phyloP scores from a whole-genome alignment of 768 basidiomycete species.

The Podaxis sp. region DNA sequence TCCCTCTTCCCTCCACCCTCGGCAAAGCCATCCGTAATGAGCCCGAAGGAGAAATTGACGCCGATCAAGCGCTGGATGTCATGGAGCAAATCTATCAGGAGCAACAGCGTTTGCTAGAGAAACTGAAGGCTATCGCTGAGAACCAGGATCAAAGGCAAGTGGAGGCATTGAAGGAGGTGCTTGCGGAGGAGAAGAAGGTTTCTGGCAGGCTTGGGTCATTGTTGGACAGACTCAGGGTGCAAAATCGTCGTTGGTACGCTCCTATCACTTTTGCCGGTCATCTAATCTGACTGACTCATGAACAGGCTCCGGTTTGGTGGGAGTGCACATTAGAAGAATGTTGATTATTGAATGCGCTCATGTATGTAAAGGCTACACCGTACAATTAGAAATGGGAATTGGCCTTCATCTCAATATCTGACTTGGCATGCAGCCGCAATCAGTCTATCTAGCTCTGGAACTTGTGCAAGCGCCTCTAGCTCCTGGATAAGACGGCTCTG shows the following conservation, averaged over 20 bases:
- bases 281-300: not conserved
- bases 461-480: not conserved
- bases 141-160: not conserved
- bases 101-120: constrained; percentile 6
- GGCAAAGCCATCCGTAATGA: constrained; percentile 2
- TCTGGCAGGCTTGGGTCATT: constrained; percentile 4
- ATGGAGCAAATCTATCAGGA: constrained; percentile 13
- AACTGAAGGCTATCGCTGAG: not conserved
- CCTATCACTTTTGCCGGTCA: not conserved
- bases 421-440: not conserved
- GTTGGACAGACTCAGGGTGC: not conserved
- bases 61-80: constrained; percentile 2
- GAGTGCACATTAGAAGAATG: not conserved
- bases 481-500: not conserved
- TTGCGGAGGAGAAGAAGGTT: constrained; percentile 10
- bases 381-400: not conserved
- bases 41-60: not conserved
- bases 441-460: not conserved
- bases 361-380: not conserved
- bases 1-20: constrained; percentile 2
- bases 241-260: constrained; percentile 3
- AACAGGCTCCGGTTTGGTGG: not conserved
- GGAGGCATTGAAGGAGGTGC: not conserved
- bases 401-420: not conserved
- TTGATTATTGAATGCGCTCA: not conserved